A percentile compares a stretch with the other conserved stretches of the same genome.
Conservation (phyloP, 768 basidiomycete species). For the Gymnopilus junonius region DNA sequence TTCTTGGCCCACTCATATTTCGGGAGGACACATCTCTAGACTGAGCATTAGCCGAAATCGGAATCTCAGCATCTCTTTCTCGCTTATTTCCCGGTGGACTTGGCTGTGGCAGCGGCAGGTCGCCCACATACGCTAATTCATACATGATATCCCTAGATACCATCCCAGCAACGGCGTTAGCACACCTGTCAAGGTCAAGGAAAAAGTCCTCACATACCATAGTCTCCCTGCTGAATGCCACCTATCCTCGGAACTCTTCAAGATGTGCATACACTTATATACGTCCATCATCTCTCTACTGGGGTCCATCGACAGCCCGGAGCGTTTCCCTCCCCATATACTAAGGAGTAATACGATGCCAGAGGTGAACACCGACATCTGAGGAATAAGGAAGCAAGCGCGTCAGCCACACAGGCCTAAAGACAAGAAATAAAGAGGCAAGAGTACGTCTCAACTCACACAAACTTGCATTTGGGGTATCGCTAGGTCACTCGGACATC, state of each 20-base stretch:
- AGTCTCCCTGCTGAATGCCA: slow-evolving; percentile 51
- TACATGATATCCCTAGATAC: slow-evolving; percentile 74
- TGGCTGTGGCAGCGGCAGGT: slow-evolving; percentile 65
- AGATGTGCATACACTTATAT: slow-evolving; percentile 60
- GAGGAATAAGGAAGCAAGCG: background rate
- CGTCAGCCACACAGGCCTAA: background rate
- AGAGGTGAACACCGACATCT: slow-evolving; percentile 49
- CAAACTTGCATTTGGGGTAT: slow-evolving; percentile 41
- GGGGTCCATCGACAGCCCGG: slow-evolving; percentile 50
- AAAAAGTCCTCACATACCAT: slow-evolving; percentile 36
- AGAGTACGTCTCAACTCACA: background rate
- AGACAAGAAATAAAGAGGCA: background rate
- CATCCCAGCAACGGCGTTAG: background rate
- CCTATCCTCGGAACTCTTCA: slow-evolving; percentile 45
- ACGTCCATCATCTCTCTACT: slow-evolving; percentile 68
- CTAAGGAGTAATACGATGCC: slow-evolving; percentile 66
- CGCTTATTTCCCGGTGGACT: slow-evolving; percentile 63
- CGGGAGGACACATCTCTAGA: slow-evolving; percentile 8
- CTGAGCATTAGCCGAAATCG: slow-evolving; percentile 25
- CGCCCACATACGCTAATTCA: slow-evolving; percentile 72
- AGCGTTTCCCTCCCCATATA: slow-evolving; percentile 66
- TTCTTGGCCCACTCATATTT: slow-evolving; percentile 26
- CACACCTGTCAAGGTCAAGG: background rate
- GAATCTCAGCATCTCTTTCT: slow-evolving; percentile 62
- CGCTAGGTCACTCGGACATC: slow-evolving; percentile 26